phyloP scores from a whole-genome alignment of 768 basidiomycete genomes.

The Lentinula lateritia region DNA sequence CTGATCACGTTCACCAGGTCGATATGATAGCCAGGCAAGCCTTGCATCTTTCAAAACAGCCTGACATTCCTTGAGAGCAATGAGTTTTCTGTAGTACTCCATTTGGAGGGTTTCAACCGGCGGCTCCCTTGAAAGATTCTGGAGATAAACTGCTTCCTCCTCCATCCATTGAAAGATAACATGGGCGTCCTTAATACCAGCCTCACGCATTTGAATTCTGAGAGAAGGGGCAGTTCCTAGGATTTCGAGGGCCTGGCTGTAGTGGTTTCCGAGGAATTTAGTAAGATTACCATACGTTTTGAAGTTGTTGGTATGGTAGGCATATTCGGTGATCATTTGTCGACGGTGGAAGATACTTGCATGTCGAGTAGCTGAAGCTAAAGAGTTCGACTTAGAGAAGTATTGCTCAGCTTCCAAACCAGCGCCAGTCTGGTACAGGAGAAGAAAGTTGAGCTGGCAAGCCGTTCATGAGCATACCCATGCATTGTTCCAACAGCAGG shows the following conservation, averaged over 20 bases:
- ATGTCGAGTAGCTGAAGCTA: not conserved
- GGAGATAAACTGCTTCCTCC: conserved; percentile 13
- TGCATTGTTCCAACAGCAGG: not conserved
- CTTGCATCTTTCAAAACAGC: not conserved
- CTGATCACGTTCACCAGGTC: not conserved
- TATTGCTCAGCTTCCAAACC: conserved; percentile 1
- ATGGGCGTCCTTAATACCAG: not conserved
- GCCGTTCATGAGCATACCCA: not conserved
- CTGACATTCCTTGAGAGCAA: not conserved
- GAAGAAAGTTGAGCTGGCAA: not conserved
- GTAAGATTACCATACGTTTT: not conserved
- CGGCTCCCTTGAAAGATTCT: conserved; percentile 10
- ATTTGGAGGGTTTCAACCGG: conserved; percentile 7
- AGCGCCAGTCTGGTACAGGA: not conserved
- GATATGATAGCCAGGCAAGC: not conserved
- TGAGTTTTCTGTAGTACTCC: conserved; percentile 1
- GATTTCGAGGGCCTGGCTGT: not conserved
- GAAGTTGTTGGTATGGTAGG: not conserved
- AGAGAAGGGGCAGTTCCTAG: not conserved
- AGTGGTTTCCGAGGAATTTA: not conserved
- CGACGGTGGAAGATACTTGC: not conserved
- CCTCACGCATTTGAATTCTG: not conserved
- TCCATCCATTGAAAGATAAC: conserved; percentile 7
- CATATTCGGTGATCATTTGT: not conserved
- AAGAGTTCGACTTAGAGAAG: not conserved